These are phyloP conservation scores for Macrolepiota dolichaula DNA, from an alignment of 768 basidiomycete species.

Conservation along the genomic window DNA sequence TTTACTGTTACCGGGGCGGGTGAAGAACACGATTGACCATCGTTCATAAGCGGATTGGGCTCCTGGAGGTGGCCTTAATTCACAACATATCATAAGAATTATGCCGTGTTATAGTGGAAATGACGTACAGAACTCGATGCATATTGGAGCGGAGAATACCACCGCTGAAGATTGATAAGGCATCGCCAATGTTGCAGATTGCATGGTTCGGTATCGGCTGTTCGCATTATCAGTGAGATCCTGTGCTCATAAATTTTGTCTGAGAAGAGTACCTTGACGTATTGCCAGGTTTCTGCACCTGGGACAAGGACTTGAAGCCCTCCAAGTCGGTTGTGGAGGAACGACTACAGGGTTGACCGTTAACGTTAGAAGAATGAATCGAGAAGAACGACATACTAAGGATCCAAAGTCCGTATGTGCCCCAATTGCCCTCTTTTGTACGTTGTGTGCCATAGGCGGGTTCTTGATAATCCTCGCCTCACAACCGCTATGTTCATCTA, in stretches of 20 bases:
- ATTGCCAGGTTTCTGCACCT: too few species aligned
- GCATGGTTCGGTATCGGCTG: conserved; percentile 54
- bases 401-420: conserved; percentile 74
- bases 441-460: conserved; percentile 27
- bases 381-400: too few species aligned
- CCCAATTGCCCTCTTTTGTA: conserved; percentile 43
- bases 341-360: conserved; percentile 62
- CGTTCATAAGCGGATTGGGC: conserved; percentile 48
- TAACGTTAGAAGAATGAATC: conserved; percentile 64
- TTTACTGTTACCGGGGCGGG: too few species aligned
- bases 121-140: conserved; percentile 56
- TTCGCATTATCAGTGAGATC: background rate
- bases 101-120: background rate
- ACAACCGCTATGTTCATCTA: conserved; percentile 49
- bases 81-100: background rate
- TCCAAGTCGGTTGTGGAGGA: too few species aligned
- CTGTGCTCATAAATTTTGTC: background rate
- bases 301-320: too few species aligned
- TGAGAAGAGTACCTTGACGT: conserved; percentile 52
- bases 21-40: too few species aligned
- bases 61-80: conserved; percentile 56
- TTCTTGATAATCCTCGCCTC: conserved; percentile 58
- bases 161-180: too few species aligned
- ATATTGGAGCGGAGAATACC: too few species aligned
- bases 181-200: too few species aligned